Conservation (phyloP, 2,329 filamentous ascomycete species). For the Botrytis byssoidea region DNA sequence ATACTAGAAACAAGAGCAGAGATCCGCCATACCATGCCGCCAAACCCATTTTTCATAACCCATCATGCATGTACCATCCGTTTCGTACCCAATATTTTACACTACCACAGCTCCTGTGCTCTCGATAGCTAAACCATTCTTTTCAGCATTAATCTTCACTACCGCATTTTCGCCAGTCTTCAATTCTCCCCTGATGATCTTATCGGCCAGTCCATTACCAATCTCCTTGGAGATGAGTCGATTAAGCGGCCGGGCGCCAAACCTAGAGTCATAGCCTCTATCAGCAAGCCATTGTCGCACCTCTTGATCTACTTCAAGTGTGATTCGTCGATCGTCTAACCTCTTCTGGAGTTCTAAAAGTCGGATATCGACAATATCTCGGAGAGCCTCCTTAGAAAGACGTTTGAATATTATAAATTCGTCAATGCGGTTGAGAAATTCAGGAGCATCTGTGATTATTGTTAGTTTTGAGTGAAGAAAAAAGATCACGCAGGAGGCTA, state of each 20-base stretch:
- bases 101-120: slow-evolving; percentile 19
- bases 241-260: slow-evolving; percentile 87
- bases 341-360: slow-evolving; percentile 79
- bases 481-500: slow-evolving; percentile 33
- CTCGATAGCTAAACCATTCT: slow-evolving; percentile 54
- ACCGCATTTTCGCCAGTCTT: slow-evolving; percentile 71
- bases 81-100: neutral
- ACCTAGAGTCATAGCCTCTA: slow-evolving; percentile 85
- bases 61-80: neutral
- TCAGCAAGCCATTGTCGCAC: slow-evolving; percentile 87
- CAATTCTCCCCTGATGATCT: slow-evolving; percentile 84
- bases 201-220: slow-evolving; percentile 82
- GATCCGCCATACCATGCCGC: slow-evolving; percentile 12
- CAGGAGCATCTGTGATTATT: slow-evolving; percentile 62
- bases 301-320: slow-evolving; percentile 65
- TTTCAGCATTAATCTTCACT: slow-evolving; percentile 65
- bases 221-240: slow-evolving; percentile 88
- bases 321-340: slow-evolving; percentile 82
- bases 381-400: slow-evolving; percentile 71
- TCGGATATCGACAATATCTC: slow-evolving; percentile 92
- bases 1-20: slow-evolving; percentile 4
- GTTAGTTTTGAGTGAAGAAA: slow-evolving; percentile 7
- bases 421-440: slow-evolving; percentile 95
- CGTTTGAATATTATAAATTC: slow-evolving; percentile 96
- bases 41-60: slow-evolving; percentile 5